These are phyloP conservation scores for Kazachstania martiniae DNA, from an alignment of 805 yeast genomes.

Conservation along the genomic window DNA sequence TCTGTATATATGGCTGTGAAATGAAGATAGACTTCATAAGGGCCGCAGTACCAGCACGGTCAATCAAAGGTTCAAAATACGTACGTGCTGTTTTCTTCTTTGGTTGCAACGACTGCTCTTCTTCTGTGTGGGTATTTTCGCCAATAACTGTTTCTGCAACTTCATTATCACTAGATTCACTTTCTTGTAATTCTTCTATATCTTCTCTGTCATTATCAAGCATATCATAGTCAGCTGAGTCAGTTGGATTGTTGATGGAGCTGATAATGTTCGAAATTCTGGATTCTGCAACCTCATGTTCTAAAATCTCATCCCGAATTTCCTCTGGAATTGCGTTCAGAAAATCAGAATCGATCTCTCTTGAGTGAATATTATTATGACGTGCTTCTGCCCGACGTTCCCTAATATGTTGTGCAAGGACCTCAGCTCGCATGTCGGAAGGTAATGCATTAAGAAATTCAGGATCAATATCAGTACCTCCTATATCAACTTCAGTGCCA, in stretches of 20 bases:
- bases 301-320: slow-evolving; percentile 50
- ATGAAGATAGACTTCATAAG: slow-evolving; percentile 59
- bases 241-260: slow-evolving; percentile 3
- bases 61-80: slow-evolving; percentile 58
- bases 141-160: neutral
- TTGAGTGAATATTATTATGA: slow-evolving; percentile 32
- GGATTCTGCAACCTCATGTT: slow-evolving; percentile 33
- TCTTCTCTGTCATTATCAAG: slow-evolving; percentile 7
- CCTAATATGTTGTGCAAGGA: slow-evolving; percentile 70
- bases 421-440: slow-evolving; percentile 88
- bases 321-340: slow-evolving; percentile 66
- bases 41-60: slow-evolving; percentile 65
- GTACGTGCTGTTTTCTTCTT: slow-evolving; percentile 9
- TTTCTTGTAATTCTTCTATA: slow-evolving; percentile 2
- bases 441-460: slow-evolving; percentile 84
- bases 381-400: slow-evolving; percentile 57
- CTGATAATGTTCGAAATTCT: slow-evolving; percentile 16
- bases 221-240: slow-evolving; percentile 10
- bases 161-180: slow-evolving; percentile 7
- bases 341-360: slow-evolving; percentile 73
- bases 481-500: slow-evolving; percentile 69
- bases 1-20: slow-evolving; percentile 52
- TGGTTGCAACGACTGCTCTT: too few species aligned
- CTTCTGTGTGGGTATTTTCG: slow-evolving; percentile 2
- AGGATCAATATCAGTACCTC: slow-evolving; percentile 88